Evolutionary conservation across 2,329 filamentous ascomycete genomes (phyloP).

Genomic region (Immersiporthe knoxdaviesiana): DNA sequence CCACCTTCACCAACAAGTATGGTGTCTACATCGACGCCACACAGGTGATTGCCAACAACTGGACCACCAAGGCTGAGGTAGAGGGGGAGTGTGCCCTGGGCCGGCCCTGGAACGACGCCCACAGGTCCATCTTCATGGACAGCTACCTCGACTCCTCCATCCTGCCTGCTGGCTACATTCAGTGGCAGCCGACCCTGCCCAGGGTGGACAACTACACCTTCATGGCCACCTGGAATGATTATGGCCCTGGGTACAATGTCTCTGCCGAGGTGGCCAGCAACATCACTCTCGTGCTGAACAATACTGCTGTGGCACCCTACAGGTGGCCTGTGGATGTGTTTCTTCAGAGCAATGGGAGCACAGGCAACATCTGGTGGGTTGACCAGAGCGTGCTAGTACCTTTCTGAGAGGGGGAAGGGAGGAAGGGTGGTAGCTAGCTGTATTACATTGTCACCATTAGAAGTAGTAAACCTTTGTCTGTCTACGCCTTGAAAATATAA

Average conservation of each 20-base stretch:
- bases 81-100: conserved; percentile 59
- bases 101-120: conserved; percentile 63
- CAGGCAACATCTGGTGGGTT: conserved; percentile 31
- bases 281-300: conserved; percentile 52
- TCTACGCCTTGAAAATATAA: not conserved
- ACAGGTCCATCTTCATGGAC: conserved; percentile 60
- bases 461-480: not conserved
- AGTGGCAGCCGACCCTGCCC: conserved; percentile 49
- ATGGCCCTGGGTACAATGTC: conserved; percentile 58
- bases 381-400: conserved; percentile 31
- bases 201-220: conserved; percentile 51
- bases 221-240: conserved; percentile 58
- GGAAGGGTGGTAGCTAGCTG: no score
- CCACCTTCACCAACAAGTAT: conserved; percentile 68
- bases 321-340: conserved; percentile 34
- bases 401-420: conserved; percentile 12
- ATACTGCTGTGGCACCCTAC: conserved; percentile 37
- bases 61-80: conserved; percentile 41
- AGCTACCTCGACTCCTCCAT: conserved; percentile 58
- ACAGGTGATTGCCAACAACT: conserved; percentile 58
- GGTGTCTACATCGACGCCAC: conserved; percentile 66
- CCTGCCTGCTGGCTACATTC: conserved; percentile 56
- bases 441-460: not conserved
- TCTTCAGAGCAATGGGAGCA: conserved; percentile 27
- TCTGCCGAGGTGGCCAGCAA: conserved; percentile 44